Conservation (phyloP, 306 rosid species). For the Parietaria judaica region DNA sequence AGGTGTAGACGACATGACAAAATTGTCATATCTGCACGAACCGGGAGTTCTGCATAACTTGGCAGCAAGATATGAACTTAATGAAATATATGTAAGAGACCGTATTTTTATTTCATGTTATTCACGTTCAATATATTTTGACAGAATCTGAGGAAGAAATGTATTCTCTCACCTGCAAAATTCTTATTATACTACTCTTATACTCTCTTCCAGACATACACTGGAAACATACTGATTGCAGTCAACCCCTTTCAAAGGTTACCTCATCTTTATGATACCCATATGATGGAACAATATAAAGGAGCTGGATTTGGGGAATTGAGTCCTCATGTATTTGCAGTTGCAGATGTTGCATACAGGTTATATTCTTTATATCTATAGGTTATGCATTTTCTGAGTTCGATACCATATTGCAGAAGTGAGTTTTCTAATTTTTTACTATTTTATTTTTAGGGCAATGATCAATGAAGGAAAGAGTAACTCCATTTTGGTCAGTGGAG, state of each 20-base stretch:
- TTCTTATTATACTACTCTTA: conserved; percentile 22
- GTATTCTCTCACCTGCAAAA: not conserved
- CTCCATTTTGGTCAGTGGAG: conserved; percentile 98
- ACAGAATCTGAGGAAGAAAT: conserved; percentile 10
- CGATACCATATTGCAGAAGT: not conserved
- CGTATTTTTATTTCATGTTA: conserved; percentile 6
- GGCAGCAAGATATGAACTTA: conserved; percentile 96
- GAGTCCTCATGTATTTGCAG: conserved; percentile 99
- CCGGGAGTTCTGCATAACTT: conserved; percentile 97
- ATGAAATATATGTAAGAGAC: conserved; percentile 88
- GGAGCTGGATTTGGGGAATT: conserved; percentile 97
- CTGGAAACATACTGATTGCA: conserved; percentile 96
- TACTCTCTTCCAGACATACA: conserved; percentile 74
- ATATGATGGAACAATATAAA: conserved; percentile 98
- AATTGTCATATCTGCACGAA: conserved; percentile 95
- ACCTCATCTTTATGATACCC: conserved; percentile 90
- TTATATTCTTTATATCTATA: conserved; percentile 19
- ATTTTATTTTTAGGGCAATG: conserved; percentile 68
- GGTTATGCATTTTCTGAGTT: conserved; percentile 4
- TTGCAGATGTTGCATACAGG: conserved; percentile 99
- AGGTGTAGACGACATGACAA: conserved; percentile 99
- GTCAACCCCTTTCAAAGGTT: conserved; percentile 98
- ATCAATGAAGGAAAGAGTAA: conserved; percentile 98
- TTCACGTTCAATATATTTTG: conserved; percentile 13
- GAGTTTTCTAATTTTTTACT: not conserved